Percentiles rank a stretch among this genome's conserved stretches.
Evolutionary conservation across 192 early-diverging fungal genomes (phyloP).

Genomic region (Backusella circina): DNA sequence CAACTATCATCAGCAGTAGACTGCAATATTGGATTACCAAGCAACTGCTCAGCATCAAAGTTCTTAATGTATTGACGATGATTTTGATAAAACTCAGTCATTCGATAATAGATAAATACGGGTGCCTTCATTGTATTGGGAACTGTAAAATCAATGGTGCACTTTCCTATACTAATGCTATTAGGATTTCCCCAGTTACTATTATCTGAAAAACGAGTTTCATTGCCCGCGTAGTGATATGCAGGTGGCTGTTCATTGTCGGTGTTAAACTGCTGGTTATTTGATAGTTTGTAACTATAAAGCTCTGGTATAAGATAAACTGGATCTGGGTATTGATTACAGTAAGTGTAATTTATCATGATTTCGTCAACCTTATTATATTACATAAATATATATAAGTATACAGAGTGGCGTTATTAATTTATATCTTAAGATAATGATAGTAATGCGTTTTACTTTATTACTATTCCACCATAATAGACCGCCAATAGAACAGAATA

Average conservation of each 20-base stretch:
- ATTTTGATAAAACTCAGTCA: slow-evolving; percentile 97
- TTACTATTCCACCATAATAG: slow-evolving; percentile 75
- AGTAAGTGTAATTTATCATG: slow-evolving; percentile 45
- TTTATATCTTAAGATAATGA: too few species aligned
- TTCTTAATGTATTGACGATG: slow-evolving; percentile 84
- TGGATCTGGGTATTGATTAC: slow-evolving; percentile 13
- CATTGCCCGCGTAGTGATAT: slow-evolving; percentile 16
- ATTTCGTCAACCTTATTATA: slow-evolving; percentile 40
- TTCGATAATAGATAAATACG: slow-evolving; percentile 89
- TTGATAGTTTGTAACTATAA: slow-evolving; percentile 9
- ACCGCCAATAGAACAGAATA: slow-evolving; percentile 94
- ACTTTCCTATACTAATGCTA: slow-evolving; percentile 36
- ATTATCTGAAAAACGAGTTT: slow-evolving; percentile 8
- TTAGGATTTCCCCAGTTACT: slow-evolving; percentile 1
- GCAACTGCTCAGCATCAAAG: slow-evolving; percentile 74
- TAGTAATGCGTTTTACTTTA: too few species aligned
- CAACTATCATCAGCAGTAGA: slow-evolving; percentile 31
- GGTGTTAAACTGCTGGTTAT: not conserved
- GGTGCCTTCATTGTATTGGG: slow-evolving; percentile 66
- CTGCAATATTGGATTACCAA: slow-evolving; percentile 44
- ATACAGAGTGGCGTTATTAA: too few species aligned
- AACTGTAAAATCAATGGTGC: slow-evolving; percentile 65
- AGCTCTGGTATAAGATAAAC: slow-evolving; percentile 29
- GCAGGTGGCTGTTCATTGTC: slow-evolving; percentile 11
- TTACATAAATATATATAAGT: too few species aligned